A percentile compares a stretch with the other conserved stretches of the same genome.
These are phyloP conservation scores for Biancaea sappan DNA, from an alignment of 306 rosid genomes.

Conservation along the genomic window DNA sequence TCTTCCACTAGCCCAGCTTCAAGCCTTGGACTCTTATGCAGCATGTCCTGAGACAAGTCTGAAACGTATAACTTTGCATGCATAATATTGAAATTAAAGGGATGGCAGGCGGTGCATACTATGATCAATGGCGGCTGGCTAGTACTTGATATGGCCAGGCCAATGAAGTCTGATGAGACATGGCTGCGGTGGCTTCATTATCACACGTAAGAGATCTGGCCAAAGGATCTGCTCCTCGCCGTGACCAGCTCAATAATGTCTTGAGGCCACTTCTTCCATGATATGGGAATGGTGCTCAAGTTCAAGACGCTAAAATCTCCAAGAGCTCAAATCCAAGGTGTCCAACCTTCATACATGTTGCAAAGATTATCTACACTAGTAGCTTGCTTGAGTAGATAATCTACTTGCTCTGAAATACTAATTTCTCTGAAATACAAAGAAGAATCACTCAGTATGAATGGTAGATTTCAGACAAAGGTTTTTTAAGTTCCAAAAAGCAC, in stretches of 20 bases:
- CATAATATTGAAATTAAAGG: slow-evolving; percentile 32
- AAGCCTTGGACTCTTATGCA: slow-evolving; percentile 28
- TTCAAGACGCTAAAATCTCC: slow-evolving; percentile 34
- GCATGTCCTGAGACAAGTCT: slow-evolving; percentile 33
- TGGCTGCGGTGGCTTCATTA: slow-evolving; percentile 29
- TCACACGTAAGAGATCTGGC: slow-evolving; percentile 24
- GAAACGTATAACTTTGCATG: slow-evolving; percentile 31
- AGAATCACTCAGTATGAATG: slow-evolving; percentile 24
- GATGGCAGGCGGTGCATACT: slow-evolving; percentile 25
- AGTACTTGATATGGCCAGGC: slow-evolving; percentile 29
- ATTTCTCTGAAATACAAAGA: slow-evolving; percentile 69
- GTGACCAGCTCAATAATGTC: slow-evolving; percentile 29
- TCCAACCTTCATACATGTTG: slow-evolving; percentile 99
- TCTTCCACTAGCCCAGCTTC: slow-evolving; percentile 12
- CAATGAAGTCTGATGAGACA: slow-evolving; percentile 30
- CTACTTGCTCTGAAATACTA: slow-evolving; percentile 83
- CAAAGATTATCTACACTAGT: slow-evolving; percentile 91
- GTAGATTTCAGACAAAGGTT: slow-evolving; percentile 22
- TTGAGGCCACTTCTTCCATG: slow-evolving; percentile 26
- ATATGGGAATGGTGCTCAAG: slow-evolving; percentile 27
- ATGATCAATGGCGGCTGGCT: slow-evolving; percentile 27
- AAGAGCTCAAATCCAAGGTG: slow-evolving; percentile 88
- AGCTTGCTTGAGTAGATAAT: slow-evolving; percentile 92
- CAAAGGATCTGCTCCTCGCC: slow-evolving; percentile 29
- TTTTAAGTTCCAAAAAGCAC: slow-evolving; percentile 31